Percentiles rank a stretch among this genome's conserved stretches.
Conservation (phyloP, 805 yeast genomes). For the Myxozyma monticola region DNA sequence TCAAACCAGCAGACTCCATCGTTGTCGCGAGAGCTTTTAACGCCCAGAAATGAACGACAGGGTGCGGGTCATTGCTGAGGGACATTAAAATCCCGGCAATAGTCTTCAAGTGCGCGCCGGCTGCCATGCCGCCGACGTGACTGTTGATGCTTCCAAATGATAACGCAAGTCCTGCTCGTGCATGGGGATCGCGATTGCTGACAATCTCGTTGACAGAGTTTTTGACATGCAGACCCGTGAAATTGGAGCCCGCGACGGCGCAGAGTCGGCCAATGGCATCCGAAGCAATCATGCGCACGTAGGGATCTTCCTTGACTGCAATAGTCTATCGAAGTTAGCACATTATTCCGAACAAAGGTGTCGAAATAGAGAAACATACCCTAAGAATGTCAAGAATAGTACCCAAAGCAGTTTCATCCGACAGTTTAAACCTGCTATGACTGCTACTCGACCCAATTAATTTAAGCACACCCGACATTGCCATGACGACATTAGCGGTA, state of each 20-base stretch:
- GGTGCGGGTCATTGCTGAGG: constrained; percentile 77
- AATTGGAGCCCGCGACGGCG: constrained; percentile 34
- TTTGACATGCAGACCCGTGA: constrained; percentile 40
- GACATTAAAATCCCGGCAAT: constrained; percentile 60
- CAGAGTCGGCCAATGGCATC: constrained; percentile 58
- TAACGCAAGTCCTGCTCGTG: constrained; percentile 59
- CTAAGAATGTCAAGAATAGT: constrained; percentile 54
- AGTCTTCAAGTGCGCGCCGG: constrained; percentile 45
- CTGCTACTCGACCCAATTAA: constrained; percentile 22
- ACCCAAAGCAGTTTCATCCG: constrained; percentile 41
- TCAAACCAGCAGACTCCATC: constrained; percentile 55
- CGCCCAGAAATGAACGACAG: constrained; percentile 74
- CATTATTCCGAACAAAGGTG: neutral
- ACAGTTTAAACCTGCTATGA: neutral
- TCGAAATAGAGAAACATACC: constrained; percentile 26
- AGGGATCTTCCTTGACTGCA: constrained; percentile 38
- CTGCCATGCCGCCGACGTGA: constrained; percentile 41
- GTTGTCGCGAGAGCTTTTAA: constrained; percentile 58
- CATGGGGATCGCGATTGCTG: constrained; percentile 60
- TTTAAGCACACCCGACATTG: constrained; percentile 55
- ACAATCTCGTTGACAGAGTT: constrained; percentile 66
- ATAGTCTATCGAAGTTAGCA: constrained; percentile 1
- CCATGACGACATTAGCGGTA: constrained; percentile 60
- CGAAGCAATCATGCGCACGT: constrained; percentile 51
- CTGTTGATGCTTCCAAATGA: constrained; percentile 51